Evolutionary conservation across 306 rosid species (phyloP).

Genomic region (Coriaria nepalensis): DNA sequence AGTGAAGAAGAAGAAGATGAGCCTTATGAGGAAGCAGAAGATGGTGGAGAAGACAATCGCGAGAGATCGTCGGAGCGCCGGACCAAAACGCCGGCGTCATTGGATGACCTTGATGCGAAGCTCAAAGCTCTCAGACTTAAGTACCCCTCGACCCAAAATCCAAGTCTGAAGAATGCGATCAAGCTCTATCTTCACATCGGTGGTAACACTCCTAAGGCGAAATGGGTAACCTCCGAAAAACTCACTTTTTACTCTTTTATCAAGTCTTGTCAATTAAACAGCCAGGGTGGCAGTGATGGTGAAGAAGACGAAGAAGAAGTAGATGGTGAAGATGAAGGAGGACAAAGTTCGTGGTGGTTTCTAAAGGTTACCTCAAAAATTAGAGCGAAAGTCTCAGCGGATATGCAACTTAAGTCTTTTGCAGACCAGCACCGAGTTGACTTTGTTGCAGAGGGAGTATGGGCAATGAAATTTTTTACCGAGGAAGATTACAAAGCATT

Average conservation of each 20-base stretch:
- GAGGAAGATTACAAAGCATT: constrained; percentile 42
- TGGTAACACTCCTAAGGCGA: constrained; percentile 72
- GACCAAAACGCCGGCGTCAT: constrained; percentile 41
- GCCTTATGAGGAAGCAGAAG: constrained; percentile 43
- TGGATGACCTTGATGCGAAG: constrained; percentile 71
- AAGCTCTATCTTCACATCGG: constrained; percentile 73
- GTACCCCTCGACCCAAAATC: constrained; percentile 37
- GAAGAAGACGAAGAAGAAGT: constrained; percentile 30
- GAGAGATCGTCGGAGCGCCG: constrained; percentile 40
- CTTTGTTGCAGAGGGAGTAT: constrained; percentile 70
- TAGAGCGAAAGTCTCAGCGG: constrained; percentile 37
- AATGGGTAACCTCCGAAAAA: constrained; percentile 78
- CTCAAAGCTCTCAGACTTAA: constrained; percentile 76
- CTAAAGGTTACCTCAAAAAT: constrained; percentile 54
- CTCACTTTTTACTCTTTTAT: constrained; percentile 44
- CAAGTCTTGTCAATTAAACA: constrained; percentile 24
- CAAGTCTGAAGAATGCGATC: constrained; percentile 46
- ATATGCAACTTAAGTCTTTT: constrained; percentile 54
- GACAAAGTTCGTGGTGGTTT: constrained; percentile 43
- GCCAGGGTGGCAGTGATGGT: constrained; percentile 12
- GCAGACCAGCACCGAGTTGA: constrained; percentile 70
- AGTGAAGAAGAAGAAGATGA: constrained; percentile 26
- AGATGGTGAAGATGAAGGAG: constrained; percentile 17
- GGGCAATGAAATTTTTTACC: constrained; percentile 80
- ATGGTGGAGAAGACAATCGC: constrained; percentile 13